Percentiles rank a stretch among this genome's conserved stretches.
Conservation (phyloP, 176 grass and related monocot species). For the Alopecurus myosuroides region DNA sequence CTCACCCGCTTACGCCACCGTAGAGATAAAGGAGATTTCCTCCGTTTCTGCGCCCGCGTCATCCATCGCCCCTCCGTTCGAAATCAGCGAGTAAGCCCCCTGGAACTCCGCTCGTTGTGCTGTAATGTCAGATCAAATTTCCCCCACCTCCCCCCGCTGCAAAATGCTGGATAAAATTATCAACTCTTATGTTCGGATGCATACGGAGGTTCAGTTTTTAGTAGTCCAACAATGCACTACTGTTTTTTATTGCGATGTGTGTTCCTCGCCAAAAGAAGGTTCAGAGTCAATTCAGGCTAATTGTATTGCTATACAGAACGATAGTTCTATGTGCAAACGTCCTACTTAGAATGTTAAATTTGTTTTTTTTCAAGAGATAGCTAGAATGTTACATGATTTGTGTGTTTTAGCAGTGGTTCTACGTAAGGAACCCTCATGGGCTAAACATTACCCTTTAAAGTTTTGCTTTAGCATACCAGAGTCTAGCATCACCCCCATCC, state of each 20-base stretch:
- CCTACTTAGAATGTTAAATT: not conserved
- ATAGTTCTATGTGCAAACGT: not conserved
- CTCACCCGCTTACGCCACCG: not conserved
- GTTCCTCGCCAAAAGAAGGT: not conserved
- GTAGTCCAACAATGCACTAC: not conserved
- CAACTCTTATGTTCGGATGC: not conserved
- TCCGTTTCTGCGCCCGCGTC: not conserved
- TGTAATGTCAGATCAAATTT: not conserved
- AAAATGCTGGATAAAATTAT: not conserved
- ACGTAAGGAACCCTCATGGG: not conserved
- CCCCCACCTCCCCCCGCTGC: not conserved
- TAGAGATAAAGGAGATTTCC: not conserved
- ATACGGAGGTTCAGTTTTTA: not conserved
- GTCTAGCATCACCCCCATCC: not conserved
- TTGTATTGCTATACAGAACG: not conserved
- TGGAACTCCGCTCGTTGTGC: not conserved
- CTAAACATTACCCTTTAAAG: not conserved
- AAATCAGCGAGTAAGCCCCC: not conserved
- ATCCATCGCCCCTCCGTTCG: not conserved
- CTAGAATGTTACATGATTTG: not conserved
- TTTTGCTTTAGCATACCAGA: not conserved
- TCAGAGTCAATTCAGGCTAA: not conserved
- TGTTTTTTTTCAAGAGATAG: not conserved
- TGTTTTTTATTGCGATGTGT: not conserved
- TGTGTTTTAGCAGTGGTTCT: not conserved